Conservation (phyloP, 139 green algal species). For the Micractinium conductrix region DNA sequence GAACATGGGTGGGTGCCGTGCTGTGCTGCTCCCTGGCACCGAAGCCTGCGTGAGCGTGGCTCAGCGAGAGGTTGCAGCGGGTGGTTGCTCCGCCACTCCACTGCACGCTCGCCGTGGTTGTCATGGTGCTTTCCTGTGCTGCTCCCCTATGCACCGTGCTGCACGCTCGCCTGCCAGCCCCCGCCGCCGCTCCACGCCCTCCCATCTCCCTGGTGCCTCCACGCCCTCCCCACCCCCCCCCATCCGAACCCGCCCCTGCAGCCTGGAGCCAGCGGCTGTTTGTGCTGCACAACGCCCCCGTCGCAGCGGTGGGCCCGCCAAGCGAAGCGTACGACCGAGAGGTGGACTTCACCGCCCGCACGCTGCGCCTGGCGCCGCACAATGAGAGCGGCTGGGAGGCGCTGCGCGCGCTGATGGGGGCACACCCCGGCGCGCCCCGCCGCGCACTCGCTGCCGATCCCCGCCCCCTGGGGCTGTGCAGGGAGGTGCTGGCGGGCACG, state of each 20-base stretch:
- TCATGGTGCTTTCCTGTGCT: no score
- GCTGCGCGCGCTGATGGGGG: conserved; percentile 50
- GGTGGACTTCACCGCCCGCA: conserved; percentile 45
- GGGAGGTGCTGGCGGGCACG: conserved; percentile 48
- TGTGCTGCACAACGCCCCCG: conserved; percentile 45
- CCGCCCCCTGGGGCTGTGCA: conserved; percentile 33
- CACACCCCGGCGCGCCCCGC: conserved; percentile 13
- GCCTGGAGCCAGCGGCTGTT: conserved; percentile 89
- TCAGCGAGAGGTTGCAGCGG: no score
- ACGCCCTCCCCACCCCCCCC: not conserved
- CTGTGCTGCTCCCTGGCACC: no score
- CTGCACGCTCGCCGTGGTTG: no score
- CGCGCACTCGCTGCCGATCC: conserved; percentile 21
- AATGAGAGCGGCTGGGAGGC: conserved; percentile 81
- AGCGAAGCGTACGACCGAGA: conserved; percentile 42
- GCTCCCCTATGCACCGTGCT: not conserved
- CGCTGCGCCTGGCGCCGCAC: conserved; percentile 55
- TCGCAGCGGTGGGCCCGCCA: not conserved
- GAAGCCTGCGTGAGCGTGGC: not conserved
- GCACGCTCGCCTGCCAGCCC: not conserved
- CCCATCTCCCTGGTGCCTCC: not conserved
- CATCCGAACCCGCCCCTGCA: not conserved
- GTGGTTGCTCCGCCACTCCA: no score
- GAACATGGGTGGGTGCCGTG: no score
- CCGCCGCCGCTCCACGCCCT: not conserved